Base-by-base conservation (phyloP, 331 rosid species). In the Acacia pycnantha region DNA sequence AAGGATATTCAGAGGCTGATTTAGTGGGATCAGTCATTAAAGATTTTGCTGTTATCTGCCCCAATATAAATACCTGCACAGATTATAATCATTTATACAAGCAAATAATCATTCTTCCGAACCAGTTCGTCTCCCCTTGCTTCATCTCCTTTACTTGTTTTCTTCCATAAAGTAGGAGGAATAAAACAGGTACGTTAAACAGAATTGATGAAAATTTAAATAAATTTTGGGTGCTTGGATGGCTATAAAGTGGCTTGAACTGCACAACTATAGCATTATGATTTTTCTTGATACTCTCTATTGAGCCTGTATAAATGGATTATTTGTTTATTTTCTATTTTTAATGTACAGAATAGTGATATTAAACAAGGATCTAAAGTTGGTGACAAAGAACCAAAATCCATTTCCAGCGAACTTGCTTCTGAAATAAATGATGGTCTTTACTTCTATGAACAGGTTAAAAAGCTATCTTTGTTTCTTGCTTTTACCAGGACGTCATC, bases 371-470 rank as follows among this genome's bases (percentile, higher is more conserved):
- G 84, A 79, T 82, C 79, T 44, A 58, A 85, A 73, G 79, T 27
- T 82, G 81, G 87, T 76, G 91, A 67, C 73, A 82, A 84, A 82
- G 97, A 87, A 83, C 87, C 98, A 81, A 82, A 81, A 84, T 82
- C 93, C 87, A 88, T 96, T 79, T 90, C 99, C 84, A 91, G 84
- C 27, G 98, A 96, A 88, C 97, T 88, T 33, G 99, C 98, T 77
- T 93, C 95, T 76, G 74, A 94, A 22, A 96, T 96, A 89, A 91
- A 94, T 47, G 99, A 96, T 19, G 99, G 98, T 46, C 97, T 96
- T 76, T 91, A 85, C 89, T 96, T 92, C 84, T 92, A 89, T 51
- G 98, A 96, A 89, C 97, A 96, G 96, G 99, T 96, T 88, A 73
- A 79, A 79, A 53, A 80, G 56, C 59, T 27, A n/a, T 50, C 65